Conservation (phyloP, 139 green algal species). For the Closterium sp. region DNA sequence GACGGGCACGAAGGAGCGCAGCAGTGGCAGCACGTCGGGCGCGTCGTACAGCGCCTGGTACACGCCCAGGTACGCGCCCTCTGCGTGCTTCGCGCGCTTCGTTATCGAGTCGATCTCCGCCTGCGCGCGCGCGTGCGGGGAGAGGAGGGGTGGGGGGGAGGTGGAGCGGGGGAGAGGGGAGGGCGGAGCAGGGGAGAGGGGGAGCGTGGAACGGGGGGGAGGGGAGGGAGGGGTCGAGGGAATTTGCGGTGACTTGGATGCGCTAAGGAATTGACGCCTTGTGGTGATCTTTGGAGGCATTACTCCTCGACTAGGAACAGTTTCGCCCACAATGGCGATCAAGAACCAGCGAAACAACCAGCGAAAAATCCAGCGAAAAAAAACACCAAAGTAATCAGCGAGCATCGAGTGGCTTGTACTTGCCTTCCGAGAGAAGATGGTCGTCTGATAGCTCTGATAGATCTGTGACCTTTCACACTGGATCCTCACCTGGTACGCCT, state of each 20-base stretch:
- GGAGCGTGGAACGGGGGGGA: neutral
- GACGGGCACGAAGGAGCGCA: conserved; percentile 59
- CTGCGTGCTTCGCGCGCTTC: conserved; percentile 63
- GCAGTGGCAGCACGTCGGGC: conserved; percentile 75
- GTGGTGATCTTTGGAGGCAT: too few relatives aligned
- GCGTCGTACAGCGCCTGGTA: conserved; percentile 90
- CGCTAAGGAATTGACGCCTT: neutral
- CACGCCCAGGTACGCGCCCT: conserved; percentile 74
- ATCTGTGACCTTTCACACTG: too few relatives aligned
- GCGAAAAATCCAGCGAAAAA: too few relatives aligned
- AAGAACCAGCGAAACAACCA: too few relatives aligned
- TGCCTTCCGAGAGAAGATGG: too few relatives aligned
- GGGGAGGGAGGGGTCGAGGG: too few relatives aligned
- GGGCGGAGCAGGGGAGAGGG: neutral
- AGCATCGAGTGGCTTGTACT: too few relatives aligned
- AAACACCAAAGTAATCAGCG: too few relatives aligned
- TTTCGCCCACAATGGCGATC: too few relatives aligned
- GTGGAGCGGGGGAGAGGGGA: neutral
- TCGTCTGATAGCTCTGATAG: too few relatives aligned
- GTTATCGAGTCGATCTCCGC: conserved; percentile 48
- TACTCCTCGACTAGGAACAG: too few relatives aligned
- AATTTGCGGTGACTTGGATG: too few relatives aligned
- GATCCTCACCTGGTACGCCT: conserved; percentile 80
- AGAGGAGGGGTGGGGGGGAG: neutral
- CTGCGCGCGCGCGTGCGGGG: conserved; percentile 7